Evolutionary conservation across 169 alveolate species (phyloP).

Genomic region (Plasmodium inui): DNA sequence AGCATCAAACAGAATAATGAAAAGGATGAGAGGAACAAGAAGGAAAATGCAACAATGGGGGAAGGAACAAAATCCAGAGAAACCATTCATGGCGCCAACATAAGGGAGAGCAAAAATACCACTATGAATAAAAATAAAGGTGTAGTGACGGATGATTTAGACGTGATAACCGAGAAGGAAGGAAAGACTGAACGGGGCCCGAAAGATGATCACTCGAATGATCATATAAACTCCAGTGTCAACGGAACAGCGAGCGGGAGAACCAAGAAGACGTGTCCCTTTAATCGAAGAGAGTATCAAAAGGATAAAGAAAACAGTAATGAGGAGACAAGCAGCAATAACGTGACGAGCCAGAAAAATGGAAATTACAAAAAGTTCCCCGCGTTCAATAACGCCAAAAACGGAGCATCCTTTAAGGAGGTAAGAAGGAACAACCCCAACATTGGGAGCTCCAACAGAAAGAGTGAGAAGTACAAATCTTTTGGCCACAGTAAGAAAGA

Average conservation of each 20-base stretch:
- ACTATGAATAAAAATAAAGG: neutral
- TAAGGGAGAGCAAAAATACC: neutral
- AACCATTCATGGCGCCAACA: neutral
- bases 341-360: neutral
- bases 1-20: neutral
- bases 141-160: neutral
- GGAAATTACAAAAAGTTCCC: slow-evolving; percentile 1
- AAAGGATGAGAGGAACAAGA: neutral
- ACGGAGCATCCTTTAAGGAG: neutral
- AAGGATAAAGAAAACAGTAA: slow-evolving; percentile 20
- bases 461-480: slow-evolving; percentile 3
- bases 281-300: slow-evolving; percentile 18
- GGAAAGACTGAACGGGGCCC: neutral
- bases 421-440: slow-evolving; percentile 6
- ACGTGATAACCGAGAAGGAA: slow-evolving; percentile 4
- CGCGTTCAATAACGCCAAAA: neutral
- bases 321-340: slow-evolving; percentile 5
- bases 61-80: neutral
- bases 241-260: neutral
- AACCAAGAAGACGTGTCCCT: neutral
- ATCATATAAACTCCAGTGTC: neutral
- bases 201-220: slow-evolving; percentile 10
- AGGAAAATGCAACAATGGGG: neutral
- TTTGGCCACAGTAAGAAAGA: slow-evolving; percentile 7
- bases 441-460: neutral